A percentile compares a stretch with the other conserved stretches of the same genome.
phyloP scores from a whole-genome alignment of 2,329 filamentous ascomycete genomes.

The Neopestalotiopsis clavispora region DNA sequence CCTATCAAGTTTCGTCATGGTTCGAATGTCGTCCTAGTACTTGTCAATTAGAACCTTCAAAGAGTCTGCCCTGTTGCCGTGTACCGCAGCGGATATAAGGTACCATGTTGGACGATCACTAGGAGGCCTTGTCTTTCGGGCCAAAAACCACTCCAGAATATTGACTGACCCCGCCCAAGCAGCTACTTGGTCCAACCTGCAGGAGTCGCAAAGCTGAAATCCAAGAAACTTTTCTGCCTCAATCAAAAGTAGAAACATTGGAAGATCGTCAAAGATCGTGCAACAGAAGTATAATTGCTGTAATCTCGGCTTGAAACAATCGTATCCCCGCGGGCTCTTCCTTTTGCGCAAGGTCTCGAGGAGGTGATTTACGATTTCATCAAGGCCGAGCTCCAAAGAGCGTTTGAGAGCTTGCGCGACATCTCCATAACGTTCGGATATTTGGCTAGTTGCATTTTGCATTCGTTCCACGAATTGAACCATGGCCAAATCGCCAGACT shows the following conservation, averaged over 20 bases:
- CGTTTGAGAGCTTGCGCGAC: not conserved
- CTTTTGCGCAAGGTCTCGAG: not conserved
- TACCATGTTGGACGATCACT: too few species aligned
- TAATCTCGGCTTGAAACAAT: not conserved
- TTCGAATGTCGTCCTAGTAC: not conserved
- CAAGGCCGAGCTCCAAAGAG: not conserved
- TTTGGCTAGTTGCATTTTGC: too few species aligned
- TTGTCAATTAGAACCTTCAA: not conserved
- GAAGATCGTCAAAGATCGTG: not conserved
- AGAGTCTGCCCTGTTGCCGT: not conserved
- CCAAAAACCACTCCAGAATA: not conserved
- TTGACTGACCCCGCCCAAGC: not conserved
- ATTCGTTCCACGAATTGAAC: too few species aligned
- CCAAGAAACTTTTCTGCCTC: not conserved
- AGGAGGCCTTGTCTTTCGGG: too few species aligned
- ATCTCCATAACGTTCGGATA: too few species aligned
- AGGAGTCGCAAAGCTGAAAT: not conserved
- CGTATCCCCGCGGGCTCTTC: too few species aligned
- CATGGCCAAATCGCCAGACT: too few species aligned
- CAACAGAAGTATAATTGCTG: not conserved
- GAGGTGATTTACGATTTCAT: not conserved
- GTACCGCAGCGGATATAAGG: not conserved
- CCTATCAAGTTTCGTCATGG: not conserved
- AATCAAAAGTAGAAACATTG: not conserved
- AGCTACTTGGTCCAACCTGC: too few species aligned